These are phyloP conservation scores for Poterioochromonas sp. DNA, from an alignment of 352 stramenopile species.

Conservation along the genomic window DNA sequence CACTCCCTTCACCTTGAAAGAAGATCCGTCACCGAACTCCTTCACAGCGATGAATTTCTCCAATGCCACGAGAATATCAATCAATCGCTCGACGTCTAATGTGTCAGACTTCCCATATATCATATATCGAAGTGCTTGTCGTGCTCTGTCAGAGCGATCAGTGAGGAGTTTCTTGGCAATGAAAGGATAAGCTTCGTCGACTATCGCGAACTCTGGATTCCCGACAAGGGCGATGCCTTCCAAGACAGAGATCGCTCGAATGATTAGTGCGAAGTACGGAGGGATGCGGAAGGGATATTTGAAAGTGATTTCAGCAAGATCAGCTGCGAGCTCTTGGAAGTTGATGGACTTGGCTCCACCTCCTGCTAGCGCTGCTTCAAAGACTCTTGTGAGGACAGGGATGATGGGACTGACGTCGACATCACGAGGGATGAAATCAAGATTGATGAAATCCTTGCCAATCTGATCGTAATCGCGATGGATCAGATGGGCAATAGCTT, in stretches of 20 bases:
- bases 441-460: conserved; percentile 63
- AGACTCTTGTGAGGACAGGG: conserved; percentile 51
- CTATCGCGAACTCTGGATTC: conserved; percentile 62
- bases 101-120: conserved; percentile 61
- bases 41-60: conserved; percentile 60
- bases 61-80: conserved; percentile 64
- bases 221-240: conserved; percentile 64
- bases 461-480: conserved; percentile 60
- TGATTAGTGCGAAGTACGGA: conserved; percentile 64
- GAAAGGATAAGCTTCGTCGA: conserved; percentile 64
- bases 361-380: conserved; percentile 65
- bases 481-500: conserved; percentile 63
- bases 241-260: conserved; percentile 61
- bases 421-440: conserved; percentile 61
- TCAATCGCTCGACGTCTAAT: conserved; percentile 72
- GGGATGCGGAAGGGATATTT: conserved; percentile 61
- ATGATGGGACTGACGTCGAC: conserved; percentile 46
- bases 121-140: conserved; percentile 63
- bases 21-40: conserved; percentile 52
- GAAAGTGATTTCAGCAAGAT: conserved; percentile 52
- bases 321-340: conserved; percentile 65
- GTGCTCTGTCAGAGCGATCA: conserved; percentile 47
- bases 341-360: conserved; percentile 70
- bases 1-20: conserved; percentile 7
- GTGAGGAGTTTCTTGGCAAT: conserved; percentile 56